Base-by-base conservation (phyloP, 371 early-diverging fungal species). In the Ordospora colligata region DNA sequence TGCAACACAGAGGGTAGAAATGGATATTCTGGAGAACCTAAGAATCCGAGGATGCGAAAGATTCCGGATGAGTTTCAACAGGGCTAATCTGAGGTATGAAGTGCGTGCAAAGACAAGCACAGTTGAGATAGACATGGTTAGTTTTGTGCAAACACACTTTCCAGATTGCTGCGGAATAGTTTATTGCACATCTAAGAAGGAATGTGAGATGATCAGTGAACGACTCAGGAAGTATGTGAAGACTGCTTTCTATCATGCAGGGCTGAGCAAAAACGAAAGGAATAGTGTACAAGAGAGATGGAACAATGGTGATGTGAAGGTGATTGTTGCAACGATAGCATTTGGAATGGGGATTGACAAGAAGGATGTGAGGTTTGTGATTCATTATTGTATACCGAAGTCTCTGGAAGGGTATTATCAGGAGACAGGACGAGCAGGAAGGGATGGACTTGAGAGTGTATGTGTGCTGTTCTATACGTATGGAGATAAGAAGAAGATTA, bases 351-450 rank as follows among this genome's bases (percentile, higher is more conserved):
- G 99, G 2, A 96, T 97, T 53, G 96, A 99, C 86, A 97, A 97
- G 85, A 84, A 93, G 14, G 93, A 97, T 77, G 97, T 99, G 11
- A 90, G 99, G 0, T 97, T 91, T 83, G 97, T 99, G 1, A 90
- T 97, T 21, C 99, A 99, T 82, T 90, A 92, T 82, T 89, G 92
- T 3, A 80, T 96, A 10, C 96, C 97, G 0, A 90, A 93, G 27
- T 91, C 91, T 11, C 77, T 99, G 2, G 99, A 99, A 84, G 95
- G 95, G 0, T 99, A 97, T 79, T 99, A 99, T 78, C 98, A 99
- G 84, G 97, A 97, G 84, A 95, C 94, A 0, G 97, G 98, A 0
- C 89, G 97, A 22, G 98, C 97, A 0, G 97, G 97, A 8, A 89
- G 98, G 27, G 98, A 99, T 87, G 95, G 96, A 5, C 78, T 88